Evolutionary conservation across 202 grass and related monocot species (phyloP).

Genomic region (Setaria viridis): DNA sequence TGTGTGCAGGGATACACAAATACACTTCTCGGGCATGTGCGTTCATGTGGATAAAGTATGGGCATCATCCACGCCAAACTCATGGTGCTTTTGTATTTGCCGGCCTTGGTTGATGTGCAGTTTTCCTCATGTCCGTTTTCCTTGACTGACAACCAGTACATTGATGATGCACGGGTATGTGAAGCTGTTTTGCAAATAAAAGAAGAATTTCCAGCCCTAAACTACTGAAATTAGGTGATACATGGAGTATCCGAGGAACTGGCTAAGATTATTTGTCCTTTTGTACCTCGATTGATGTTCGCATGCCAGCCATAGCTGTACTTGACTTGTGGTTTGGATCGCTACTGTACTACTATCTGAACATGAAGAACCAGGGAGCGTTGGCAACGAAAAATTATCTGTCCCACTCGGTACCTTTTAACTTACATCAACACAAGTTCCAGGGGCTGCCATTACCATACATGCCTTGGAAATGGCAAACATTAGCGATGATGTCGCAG

Average conservation of each 20-base stretch:
- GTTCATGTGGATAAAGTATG: neutral
- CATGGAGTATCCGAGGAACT: neutral
- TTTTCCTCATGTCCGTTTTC: neutral
- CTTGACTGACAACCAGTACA: neutral
- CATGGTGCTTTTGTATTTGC: neutral
- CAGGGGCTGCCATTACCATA: neutral
- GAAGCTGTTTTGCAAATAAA: too few species aligned
- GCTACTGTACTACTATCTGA: too few species aligned
- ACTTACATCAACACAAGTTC: constrained; percentile 6
- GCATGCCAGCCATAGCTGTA: neutral
- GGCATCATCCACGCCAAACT: neutral
- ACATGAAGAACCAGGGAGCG: neutral
- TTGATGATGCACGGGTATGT: neutral
- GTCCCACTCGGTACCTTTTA: neutral
- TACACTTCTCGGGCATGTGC: neutral
- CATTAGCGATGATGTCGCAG: neutral
- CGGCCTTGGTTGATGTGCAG: neutral
- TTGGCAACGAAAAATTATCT: constrained; percentile 3
- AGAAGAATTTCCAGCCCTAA: neutral
- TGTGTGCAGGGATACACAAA: too few species aligned
- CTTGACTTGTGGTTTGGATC: neutral
- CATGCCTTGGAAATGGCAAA: neutral
- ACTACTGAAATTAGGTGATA: neutral
- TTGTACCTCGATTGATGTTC: neutral
- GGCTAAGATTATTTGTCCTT: neutral